Evolutionary conservation across 768 basidiomycete genomes (phyloP).

Genomic region (Leccinum sublutescens): DNA sequence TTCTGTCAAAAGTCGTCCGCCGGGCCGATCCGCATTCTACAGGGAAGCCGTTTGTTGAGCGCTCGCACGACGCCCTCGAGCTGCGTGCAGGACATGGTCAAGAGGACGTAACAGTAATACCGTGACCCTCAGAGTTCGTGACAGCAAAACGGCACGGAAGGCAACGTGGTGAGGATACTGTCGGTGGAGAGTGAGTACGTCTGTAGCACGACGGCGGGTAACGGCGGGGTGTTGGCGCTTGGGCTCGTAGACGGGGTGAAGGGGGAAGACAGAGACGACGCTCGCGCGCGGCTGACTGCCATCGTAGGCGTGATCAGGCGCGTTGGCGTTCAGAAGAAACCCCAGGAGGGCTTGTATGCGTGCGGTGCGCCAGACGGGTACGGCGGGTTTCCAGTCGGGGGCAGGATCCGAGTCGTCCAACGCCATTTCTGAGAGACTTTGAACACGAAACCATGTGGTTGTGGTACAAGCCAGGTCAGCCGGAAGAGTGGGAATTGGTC

Average conservation of each 20-base stretch:
- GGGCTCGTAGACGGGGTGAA: slow-evolving; percentile 11
- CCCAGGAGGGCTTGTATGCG: slow-evolving; percentile 14
- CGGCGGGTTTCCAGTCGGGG: neutral
- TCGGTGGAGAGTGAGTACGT: slow-evolving; percentile 49
- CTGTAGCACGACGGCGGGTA: slow-evolving; percentile 55
- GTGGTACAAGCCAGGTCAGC: no score
- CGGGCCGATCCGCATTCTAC: slow-evolving; percentile 47
- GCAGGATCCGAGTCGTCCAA: neutral
- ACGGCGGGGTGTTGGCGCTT: neutral
- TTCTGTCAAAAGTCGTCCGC: slow-evolving; percentile 27
- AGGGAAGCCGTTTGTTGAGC: slow-evolving; percentile 59
- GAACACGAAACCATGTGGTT: no score
- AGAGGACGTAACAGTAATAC: slow-evolving; percentile 22
- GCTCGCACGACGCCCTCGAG: slow-evolving; percentile 51
- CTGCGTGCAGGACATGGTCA: slow-evolving; percentile 56
- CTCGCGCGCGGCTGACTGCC: slow-evolving; percentile 12
- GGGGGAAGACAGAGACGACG: slow-evolving; percentile 4
- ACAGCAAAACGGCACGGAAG: slow-evolving; percentile 63
- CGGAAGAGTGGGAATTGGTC: neutral
- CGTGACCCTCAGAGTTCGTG: slow-evolving; percentile 41
- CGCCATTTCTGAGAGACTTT: slow-evolving; percentile 12
- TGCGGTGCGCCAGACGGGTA: slow-evolving; percentile 7
- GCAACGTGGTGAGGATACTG: slow-evolving; percentile 61
- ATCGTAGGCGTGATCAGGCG: slow-evolving; percentile 24
- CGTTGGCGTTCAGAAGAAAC: slow-evolving; percentile 25